Evolutionary conservation across 176 grass and related monocot species (phyloP).

Genomic region (Triticum dicoccoides): DNA sequence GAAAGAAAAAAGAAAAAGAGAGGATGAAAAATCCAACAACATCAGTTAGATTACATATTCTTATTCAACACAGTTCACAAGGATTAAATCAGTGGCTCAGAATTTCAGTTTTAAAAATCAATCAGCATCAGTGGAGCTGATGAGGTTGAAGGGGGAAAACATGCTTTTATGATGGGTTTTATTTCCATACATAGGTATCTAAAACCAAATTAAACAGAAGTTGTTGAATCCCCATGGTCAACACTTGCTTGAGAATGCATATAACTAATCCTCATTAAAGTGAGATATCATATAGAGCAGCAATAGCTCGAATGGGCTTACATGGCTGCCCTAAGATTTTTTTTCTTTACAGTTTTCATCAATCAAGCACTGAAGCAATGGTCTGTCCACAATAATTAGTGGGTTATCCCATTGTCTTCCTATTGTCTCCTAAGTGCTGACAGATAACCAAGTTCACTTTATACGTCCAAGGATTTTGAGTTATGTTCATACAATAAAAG

Average conservation of each 20-base stretch:
- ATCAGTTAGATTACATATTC: neutral
- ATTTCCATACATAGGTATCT: neutral
- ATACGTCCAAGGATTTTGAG: neutral
- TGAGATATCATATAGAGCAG: neutral
- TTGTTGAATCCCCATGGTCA: neutral
- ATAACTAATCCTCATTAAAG: neutral
- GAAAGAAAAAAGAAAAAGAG: slow-evolving; percentile 5
- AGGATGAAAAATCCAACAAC: slow-evolving; percentile 10
- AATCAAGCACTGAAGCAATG: slow-evolving; percentile 5
- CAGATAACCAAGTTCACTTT: neutral
- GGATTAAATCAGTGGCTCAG: neutral
- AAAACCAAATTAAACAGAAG: neutral
- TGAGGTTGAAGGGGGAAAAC: neutral
- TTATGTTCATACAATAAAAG: neutral
- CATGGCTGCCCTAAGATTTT: neutral
- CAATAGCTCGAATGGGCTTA: neutral
- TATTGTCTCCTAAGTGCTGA: neutral
- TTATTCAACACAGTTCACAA: neutral
- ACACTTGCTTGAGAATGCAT: slow-evolving; percentile 16
- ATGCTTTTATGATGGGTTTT: neutral
- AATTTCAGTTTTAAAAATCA: slow-evolving; percentile 1
- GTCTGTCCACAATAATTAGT: neutral
- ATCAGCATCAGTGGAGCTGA: neutral
- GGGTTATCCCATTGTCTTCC: neutral
- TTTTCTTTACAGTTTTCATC: neutral